These are phyloP conservation scores for Eucalyptus tenuipes DNA, from an alignment of 345 rosid species.

Conservation along the genomic window DNA sequence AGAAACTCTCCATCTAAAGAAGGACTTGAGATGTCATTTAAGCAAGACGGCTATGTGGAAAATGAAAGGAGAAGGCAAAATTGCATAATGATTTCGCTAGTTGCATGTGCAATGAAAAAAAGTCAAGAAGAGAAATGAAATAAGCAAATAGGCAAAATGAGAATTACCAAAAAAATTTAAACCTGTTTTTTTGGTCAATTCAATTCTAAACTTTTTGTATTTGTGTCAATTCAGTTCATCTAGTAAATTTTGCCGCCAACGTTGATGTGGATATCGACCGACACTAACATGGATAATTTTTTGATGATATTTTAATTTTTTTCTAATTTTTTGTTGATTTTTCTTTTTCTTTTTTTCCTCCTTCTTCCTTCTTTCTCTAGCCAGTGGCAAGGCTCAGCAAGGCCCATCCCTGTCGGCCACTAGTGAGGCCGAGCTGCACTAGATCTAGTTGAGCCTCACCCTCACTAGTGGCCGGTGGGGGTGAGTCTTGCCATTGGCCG, in stretches of 20 bases:
- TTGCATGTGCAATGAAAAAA: background rate
- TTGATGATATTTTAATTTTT: too few species aligned
- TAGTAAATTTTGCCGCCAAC: accelerated
- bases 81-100: background rate
- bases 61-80: background rate
- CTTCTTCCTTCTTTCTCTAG: too few species aligned
- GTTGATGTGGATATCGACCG: accelerated
- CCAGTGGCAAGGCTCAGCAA: too few species aligned
- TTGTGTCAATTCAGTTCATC: accelerated
- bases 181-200: accelerated
- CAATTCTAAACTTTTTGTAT: too few species aligned
- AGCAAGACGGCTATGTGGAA: background rate
- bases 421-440: accelerated
- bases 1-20: background rate
- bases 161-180: too few species aligned
- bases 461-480: accelerated
- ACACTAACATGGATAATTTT: too few species aligned
- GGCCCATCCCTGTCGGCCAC: accelerated
- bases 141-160: background rate
- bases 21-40: background rate
- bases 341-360: accelerated
- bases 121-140: background rate
- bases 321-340: too few species aligned
- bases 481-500: accelerated
- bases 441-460: accelerated